Percentiles rank a stretch among this genome's conserved stretches.
These are phyloP conservation scores for Wickerhamiella galacta DNA, from an alignment of 805 yeast genomes.

Conservation along the genomic window DNA sequence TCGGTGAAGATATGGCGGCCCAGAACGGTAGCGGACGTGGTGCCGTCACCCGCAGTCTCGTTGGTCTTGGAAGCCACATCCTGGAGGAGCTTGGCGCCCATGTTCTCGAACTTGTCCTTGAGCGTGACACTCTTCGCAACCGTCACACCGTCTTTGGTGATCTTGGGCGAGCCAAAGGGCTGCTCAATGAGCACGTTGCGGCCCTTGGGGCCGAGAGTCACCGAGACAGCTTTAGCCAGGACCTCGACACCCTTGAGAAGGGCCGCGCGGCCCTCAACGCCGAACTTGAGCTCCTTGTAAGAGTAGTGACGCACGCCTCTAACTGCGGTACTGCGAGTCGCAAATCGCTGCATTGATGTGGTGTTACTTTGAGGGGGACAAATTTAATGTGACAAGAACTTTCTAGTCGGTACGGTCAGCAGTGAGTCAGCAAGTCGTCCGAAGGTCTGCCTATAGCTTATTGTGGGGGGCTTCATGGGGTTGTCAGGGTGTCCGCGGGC, in stretches of 20 bases:
- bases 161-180: constrained; percentile 90
- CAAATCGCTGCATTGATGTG: constrained; percentile 5
- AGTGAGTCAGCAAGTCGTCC: too few species aligned
- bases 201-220: constrained; percentile 95
- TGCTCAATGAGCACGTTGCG: constrained; percentile 94
- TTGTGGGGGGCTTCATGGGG: too few species aligned
- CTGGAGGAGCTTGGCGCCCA: constrained; percentile 89
- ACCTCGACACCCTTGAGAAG: constrained; percentile 85
- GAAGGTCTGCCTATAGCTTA: too few species aligned
- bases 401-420: too few species aligned
- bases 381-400: too few species aligned
- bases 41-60: constrained; percentile 97
- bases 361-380: not conserved
- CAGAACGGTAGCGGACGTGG: constrained; percentile 91
- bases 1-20: constrained; percentile 94
- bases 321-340: constrained; percentile 7
- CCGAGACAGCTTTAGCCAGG: constrained; percentile 89
- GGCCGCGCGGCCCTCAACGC: constrained; percentile 95
- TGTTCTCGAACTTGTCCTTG: constrained; percentile 82
- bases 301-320: constrained; percentile 22
- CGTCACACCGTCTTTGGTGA: constrained; percentile 97
- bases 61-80: constrained; percentile 96
- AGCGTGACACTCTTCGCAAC: constrained; percentile 77
- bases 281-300: constrained; percentile 91
- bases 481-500: too few species aligned